Evolutionary conservation across 345 rosid species (phyloP), one percentile per base, ranked within the genome.

Genomic region (Hibiscus syriacus): DNA sequence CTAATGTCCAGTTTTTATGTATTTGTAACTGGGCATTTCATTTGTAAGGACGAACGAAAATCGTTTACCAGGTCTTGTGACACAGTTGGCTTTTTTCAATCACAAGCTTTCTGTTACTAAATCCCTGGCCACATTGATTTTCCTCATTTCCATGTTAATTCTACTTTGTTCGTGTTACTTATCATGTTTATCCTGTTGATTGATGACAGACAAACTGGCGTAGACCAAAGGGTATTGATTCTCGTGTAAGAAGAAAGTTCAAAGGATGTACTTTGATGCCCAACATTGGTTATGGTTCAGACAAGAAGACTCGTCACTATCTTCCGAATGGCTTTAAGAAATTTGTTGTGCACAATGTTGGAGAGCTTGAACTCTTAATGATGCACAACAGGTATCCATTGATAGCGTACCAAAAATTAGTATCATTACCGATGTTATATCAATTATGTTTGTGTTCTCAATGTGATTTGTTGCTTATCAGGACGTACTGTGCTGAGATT

Each of bases 291-390:
- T 87, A 89, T 8, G 98, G 93, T 0, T 74, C 93, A 0, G 96
- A 89, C 84, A 89, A 87, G 79, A 92, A 86, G 77, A 89, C 94
- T 0, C 90, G 92, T 4, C 92, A 92, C 53, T 82, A 82, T 55
- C 94, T 92, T 66, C 96, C 92, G 1, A 89, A 89, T 66, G 90
- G 94, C 6, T 92, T 89, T 83, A 89, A 92, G 87, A 87, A 89
- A 32, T 92, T 87, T 48, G 85, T 92, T 3, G 96, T 92, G 13
- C 93, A 87, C 84, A 92, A 89, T 29, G 74, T 72, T 2, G 74
- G 77, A 29, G 98, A 89, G 67, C 93, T 91, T 6, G 93, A 89
- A 69, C 45, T 89, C 2, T 76, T 91, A 83, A 89, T 39, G 45
- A 39, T 39, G 45, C 45, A 39, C 12, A 39, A 39, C 45, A 39